Conservation (phyloP, 768 basidiomycete species). For the Nevesoporus exiguus region DNA sequence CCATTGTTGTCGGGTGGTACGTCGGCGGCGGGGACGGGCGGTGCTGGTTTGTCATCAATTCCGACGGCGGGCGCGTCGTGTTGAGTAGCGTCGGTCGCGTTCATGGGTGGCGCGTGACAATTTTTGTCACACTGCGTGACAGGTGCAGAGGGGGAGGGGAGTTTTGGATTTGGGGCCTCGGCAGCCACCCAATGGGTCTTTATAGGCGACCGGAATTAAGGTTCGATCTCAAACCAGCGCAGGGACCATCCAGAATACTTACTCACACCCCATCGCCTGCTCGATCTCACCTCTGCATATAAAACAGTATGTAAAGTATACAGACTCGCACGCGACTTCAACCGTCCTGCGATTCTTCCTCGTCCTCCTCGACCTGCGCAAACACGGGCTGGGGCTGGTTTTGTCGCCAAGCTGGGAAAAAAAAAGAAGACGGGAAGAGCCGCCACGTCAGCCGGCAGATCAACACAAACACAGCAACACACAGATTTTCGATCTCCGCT, state of each 20-base stretch:
- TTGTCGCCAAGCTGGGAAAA: conserved; percentile 74
- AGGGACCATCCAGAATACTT: conserved; percentile 55
- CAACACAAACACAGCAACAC: conserved; percentile 33
- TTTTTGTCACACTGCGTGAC: conserved; percentile 62
- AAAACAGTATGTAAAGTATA: conserved; percentile 8
- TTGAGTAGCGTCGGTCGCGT: conserved; percentile 40
- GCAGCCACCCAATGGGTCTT: conserved; percentile 69
- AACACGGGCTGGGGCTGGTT: conserved; percentile 90
- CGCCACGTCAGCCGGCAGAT: conserved; percentile 57
- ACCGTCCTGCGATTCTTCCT: conserved; percentile 53
- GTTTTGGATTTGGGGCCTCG: conserved; percentile 59
- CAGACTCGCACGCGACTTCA: conserved; percentile 14
- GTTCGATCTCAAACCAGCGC: conserved; percentile 75
- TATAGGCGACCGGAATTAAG: conserved; percentile 80
- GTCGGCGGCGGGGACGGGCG: conserved; percentile 17
- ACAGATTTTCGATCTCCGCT: conserved; percentile 31
- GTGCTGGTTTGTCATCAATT: conserved; percentile 28
- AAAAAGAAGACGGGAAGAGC: conserved; percentile 41
- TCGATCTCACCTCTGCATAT: conserved; percentile 8
- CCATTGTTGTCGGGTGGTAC: conserved; percentile 32
- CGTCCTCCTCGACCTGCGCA: conserved; percentile 52
- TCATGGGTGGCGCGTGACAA: conserved; percentile 71
- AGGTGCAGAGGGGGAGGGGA: conserved; percentile 47
- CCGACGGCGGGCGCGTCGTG: conserved; percentile 30
- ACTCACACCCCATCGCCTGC: conserved; percentile 32